Base-by-base conservation (phyloP, 73 alveolate species). In the Durusdinium trenchii region DNA sequence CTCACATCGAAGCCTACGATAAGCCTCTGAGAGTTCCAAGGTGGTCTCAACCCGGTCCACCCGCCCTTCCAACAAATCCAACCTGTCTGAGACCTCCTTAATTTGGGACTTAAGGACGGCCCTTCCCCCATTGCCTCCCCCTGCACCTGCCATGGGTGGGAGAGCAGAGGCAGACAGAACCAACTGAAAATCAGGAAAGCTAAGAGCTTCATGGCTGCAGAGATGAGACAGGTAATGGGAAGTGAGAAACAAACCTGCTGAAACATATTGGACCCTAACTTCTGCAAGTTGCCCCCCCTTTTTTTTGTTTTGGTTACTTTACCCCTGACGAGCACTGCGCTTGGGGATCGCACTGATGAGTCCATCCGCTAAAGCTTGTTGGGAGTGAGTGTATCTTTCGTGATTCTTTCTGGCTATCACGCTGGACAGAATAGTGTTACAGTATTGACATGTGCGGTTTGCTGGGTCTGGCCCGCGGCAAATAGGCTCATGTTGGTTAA, bases 381-480 rank as follows among this genome's bases (percentile, higher is more conserved):
- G 60, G 3, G 95, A 28, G 38, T 86, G 95, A 4, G 38, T 40
- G 45, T 40, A 45, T 28, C 95, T 10, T 57, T 86, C 83, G 18
- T 86, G 95, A 18, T 54, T 86, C 5, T 61, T 54, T 3, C 95
- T 52, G 35, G 79, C 95, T 18, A 54, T n/a, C n/a, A 45, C 38
- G 5, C 82, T 7, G 26, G 36, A 23, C 0, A 43, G 76, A 28
- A 30, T 28, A 4, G 32, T 84, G 42, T 48, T 0, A 30, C 94
- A 84, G 52, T 32, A 84, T 3, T 2, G n/a, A 14, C 95, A 86
- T 0, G 81, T 86, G 0, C 6, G 0, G 62, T 86, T 86, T 23
- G 95, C 95, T n/a, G n/a, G n/a, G 0, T 46, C 95, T 4, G 95
- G 82, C 18, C 95, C 95, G 0, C 95, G 20, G 16, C 95, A 86